Evolutionary conservation across 352 stramenopile species (phyloP).

Genomic region (Phytophthora fragariaefolia): DNA sequence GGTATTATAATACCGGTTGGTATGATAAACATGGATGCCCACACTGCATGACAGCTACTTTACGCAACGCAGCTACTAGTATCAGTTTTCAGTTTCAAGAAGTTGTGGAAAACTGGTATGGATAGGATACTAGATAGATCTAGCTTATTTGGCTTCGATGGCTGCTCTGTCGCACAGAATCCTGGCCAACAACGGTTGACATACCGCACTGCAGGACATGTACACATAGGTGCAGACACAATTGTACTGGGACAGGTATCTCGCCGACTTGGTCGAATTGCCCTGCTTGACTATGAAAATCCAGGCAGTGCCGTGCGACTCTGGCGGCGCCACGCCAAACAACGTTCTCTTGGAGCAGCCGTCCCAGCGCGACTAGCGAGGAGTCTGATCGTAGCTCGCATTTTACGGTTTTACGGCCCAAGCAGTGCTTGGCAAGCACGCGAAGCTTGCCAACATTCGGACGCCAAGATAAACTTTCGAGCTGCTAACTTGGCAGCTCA

Average conservation of each 20-base stretch:
- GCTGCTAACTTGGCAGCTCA: constrained; percentile 7
- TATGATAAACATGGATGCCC: no score
- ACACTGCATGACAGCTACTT: no score
- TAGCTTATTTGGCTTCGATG: neutral
- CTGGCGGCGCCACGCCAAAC: neutral
- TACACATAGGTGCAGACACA: neutral
- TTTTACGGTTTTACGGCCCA: no score
- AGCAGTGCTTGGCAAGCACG: no score
- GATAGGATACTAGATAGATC: no score
- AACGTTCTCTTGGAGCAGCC: constrained; percentile 18
- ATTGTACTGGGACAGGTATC: constrained; percentile 13
- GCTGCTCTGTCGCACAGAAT: constrained; percentile 1
- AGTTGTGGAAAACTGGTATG: no score
- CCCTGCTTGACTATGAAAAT: no score
- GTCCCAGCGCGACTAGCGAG: constrained; percentile 32
- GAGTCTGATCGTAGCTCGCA: constrained; percentile 18
- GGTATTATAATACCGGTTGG: no score
- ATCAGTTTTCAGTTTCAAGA: no score
- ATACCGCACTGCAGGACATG: neutral
- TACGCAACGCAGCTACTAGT: no score
- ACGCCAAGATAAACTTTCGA: constrained; percentile 23
- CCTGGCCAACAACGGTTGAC: neutral
- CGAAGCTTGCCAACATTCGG: constrained; percentile 28
- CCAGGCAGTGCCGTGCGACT: constrained; percentile 26
- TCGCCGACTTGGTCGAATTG: no score